Evolutionary conservation across 164 flowering plant genomes (phyloP).

Genomic region (Kingdonia uniflora): DNA sequence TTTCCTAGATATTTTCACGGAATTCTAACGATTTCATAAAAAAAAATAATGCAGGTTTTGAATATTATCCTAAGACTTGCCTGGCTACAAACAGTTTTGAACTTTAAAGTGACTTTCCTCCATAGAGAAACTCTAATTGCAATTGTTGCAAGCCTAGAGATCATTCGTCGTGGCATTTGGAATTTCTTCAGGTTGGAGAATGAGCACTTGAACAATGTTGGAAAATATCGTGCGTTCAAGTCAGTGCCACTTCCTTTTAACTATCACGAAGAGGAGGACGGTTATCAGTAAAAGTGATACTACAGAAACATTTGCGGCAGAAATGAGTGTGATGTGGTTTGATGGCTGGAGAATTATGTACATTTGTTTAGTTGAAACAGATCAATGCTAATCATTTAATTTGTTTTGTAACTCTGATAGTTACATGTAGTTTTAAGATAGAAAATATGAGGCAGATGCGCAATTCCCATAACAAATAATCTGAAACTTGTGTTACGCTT

Average conservation of each 20-base stretch:
- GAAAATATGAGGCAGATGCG: too few relatives aligned
- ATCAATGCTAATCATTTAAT: too few relatives aligned
- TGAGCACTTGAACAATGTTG: conserved; percentile 69
- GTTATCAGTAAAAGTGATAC: conserved; percentile 15
- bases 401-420: too few relatives aligned
- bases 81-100: conserved; percentile 55
- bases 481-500: too few relatives aligned
- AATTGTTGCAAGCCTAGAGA: conserved; percentile 53
- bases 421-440: too few relatives aligned
- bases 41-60: conserved; percentile 29
- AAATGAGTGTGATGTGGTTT: too few relatives aligned
- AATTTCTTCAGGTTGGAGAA: conserved; percentile 81
- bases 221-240: conserved; percentile 58
- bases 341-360: too few relatives aligned
- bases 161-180: conserved; percentile 75
- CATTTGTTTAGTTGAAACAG: too few relatives aligned
- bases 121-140: conserved; percentile 29
- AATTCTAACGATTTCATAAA: too few relatives aligned
- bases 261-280: conserved; percentile 43
- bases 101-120: conserved; percentile 24
- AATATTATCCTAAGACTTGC: conserved; percentile 58
- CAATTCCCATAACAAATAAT: too few relatives aligned
- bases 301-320: too few relatives aligned
- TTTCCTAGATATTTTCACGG: too few relatives aligned
- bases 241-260: conserved; percentile 57